phyloP scores from a whole-genome alignment of 2,329 filamentous ascomycete species.

The Claviceps fusiformis region DNA sequence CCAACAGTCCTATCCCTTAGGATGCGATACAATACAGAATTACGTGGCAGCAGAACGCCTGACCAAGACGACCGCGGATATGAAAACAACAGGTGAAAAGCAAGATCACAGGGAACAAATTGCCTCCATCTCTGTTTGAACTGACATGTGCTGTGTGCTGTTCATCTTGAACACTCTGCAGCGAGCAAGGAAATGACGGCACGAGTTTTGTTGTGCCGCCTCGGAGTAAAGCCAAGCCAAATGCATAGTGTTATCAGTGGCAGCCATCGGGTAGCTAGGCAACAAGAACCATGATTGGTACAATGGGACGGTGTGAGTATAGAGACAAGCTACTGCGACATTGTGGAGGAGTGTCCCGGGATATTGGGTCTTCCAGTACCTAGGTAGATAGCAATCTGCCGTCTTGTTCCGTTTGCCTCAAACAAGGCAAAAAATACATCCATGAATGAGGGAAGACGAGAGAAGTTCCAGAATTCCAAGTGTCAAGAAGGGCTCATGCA shows the following conservation, averaged over 20 bases:
- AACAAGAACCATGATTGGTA: background rate
- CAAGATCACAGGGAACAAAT: too few relatives aligned
- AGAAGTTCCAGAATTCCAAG: background rate
- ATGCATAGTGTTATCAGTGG: background rate
- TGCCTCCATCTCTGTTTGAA: background rate
- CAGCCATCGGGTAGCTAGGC: background rate
- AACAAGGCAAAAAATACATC: background rate
- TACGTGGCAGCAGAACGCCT: too few relatives aligned
- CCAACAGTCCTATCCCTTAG: background rate
- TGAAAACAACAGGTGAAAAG: too few relatives aligned
- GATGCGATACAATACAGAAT: background rate
- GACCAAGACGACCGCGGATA: too few relatives aligned
- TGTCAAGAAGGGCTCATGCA: background rate
- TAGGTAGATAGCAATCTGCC: too few relatives aligned
- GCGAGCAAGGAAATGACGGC: background rate
- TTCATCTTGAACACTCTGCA: background rate
- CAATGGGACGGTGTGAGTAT: background rate
- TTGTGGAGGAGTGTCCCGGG: background rate
- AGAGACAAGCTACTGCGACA: background rate
- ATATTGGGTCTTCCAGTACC: background rate
- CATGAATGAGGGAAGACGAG: background rate
- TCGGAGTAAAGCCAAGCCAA: background rate
- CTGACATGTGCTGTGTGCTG: background rate
- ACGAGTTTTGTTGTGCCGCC: background rate
- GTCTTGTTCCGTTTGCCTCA: too few relatives aligned